Percentiles rank a stretch among this genome's conserved stretches.
phyloP scores from a whole-genome alignment of 257 asterid species.

The Thymus quinquecostatus region DNA sequence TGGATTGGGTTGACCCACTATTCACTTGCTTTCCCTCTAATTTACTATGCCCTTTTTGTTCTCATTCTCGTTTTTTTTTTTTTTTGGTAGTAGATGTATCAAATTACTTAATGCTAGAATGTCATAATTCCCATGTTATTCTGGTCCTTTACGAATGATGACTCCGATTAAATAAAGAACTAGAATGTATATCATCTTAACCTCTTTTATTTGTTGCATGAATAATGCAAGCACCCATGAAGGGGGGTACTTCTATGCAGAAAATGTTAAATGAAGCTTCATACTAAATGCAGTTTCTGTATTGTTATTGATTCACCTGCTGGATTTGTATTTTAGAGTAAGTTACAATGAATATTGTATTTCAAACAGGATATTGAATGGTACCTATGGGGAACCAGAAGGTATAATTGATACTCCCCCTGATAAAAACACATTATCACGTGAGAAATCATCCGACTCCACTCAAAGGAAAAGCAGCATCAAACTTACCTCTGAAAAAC shows the following conservation, averaged over 20 bases:
- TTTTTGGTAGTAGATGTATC: too few species aligned
- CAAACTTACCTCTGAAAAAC: slow-evolving; percentile 53
- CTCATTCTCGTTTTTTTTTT: background rate
- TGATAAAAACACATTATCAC: slow-evolving; percentile 36
- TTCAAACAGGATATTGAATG: slow-evolving; percentile 64
- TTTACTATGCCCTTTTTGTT: background rate
- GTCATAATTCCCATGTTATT: slow-evolving; percentile 4
- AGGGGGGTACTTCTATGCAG: slow-evolving; percentile 3
- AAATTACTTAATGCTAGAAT: background rate
- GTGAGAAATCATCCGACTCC: slow-evolving; percentile 51
- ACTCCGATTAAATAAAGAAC: background rate
- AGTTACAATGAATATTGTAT: slow-evolving; percentile 23
- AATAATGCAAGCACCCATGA: slow-evolving; percentile 2
- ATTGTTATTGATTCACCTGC: slow-evolving; percentile 3
- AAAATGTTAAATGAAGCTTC: slow-evolving; percentile 3
- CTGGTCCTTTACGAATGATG: slow-evolving; percentile 1
- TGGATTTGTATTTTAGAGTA: slow-evolving; percentile 18
- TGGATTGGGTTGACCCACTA: slow-evolving; percentile 3
- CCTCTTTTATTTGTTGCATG: background rate
- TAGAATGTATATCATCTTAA: slow-evolving; percentile 6
- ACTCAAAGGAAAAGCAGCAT: slow-evolving; percentile 57
- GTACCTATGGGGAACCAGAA: slow-evolving; percentile 58
- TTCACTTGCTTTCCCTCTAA: background rate
- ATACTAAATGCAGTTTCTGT: slow-evolving; percentile 7
- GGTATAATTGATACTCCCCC: slow-evolving; percentile 59